phyloP scores from a whole-genome alignment of 345 rosid species.

The Eucalyptus decipiens region DNA sequence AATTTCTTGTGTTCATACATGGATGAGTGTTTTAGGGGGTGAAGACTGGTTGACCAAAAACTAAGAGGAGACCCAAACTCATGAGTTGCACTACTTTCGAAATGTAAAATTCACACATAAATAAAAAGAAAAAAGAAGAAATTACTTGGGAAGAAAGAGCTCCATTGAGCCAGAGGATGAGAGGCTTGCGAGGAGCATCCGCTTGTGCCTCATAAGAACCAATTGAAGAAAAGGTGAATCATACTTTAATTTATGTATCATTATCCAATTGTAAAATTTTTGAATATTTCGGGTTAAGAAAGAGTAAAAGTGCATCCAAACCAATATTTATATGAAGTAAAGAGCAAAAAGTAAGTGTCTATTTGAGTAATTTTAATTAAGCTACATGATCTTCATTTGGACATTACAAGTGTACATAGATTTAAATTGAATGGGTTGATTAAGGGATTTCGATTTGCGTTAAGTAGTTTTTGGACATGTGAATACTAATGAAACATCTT shows the following conservation, averaged over 20 bases:
- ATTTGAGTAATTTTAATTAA: not conserved
- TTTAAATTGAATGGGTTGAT: no score
- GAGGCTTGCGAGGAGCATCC: not conserved
- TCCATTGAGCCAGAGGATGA: not conserved
- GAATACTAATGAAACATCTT: no score
- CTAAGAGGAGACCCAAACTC: not conserved
- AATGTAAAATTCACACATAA: not conserved
- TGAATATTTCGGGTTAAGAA: not conserved
- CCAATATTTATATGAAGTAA: not conserved
- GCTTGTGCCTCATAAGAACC: not conserved
- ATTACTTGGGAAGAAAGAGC: not conserved
- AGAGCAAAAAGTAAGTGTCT: not conserved
- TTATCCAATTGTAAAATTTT: not conserved
- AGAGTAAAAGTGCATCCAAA: not conserved
- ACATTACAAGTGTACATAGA: no score
- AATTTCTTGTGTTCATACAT: not conserved
- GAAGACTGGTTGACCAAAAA: not conserved
- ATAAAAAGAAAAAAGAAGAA: not conserved
- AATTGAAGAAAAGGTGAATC: not conserved
- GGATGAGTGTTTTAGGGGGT: not conserved
- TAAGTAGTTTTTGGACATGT: no score
- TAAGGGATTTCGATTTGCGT: accelerated
- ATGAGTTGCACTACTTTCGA: not conserved
- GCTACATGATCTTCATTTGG: no score
- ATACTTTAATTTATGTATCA: not conserved